These are phyloP conservation scores for Cladosporium austrohemisphaericum DNA, from an alignment of 2,329 filamentous ascomycete species.

Conservation along the genomic window DNA sequence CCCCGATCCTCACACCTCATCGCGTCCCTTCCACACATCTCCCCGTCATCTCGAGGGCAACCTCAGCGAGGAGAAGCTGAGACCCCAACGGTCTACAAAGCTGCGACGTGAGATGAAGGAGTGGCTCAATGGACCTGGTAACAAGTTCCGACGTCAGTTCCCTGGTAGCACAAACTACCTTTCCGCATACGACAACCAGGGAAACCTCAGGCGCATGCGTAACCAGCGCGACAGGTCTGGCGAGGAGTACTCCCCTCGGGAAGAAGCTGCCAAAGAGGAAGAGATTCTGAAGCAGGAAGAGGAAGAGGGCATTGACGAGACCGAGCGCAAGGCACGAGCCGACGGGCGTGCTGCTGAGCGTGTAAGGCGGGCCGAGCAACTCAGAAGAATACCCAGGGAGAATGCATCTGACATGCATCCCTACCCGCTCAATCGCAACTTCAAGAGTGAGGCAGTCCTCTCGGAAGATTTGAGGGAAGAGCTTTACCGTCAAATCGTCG, in stretches of 20 bases:
- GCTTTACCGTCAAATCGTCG: conserved; percentile 67
- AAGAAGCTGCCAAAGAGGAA: conserved; percentile 17
- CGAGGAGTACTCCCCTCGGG: conserved; percentile 20
- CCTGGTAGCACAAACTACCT: conserved; percentile 54
- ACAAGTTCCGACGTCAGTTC: conserved; percentile 46
- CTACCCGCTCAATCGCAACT: conserved; percentile 71
- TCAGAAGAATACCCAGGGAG: conserved; percentile 26
- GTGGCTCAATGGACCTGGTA: conserved; percentile 57
- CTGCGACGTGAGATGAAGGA: conserved; percentile 54
- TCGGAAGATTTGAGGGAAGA: conserved; percentile 68
- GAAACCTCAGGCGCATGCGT: conserved; percentile 42
- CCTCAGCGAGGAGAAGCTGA: conserved; percentile 2
- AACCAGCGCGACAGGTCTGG: conserved; percentile 21
- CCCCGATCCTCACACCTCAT: neutral
- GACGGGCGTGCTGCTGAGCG: conserved; percentile 18
- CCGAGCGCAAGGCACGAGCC: conserved; percentile 20
- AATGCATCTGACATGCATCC: conserved; percentile 45
- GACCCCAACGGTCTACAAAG: neutral
- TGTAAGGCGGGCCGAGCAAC: conserved; percentile 22
- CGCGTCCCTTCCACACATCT: conserved; percentile 13
- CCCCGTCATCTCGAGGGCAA: conserved; percentile 1
- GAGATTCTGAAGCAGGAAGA: conserved; percentile 21
- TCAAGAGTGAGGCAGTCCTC: conserved; percentile 68
- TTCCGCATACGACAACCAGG: conserved; percentile 49
- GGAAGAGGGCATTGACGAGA: conserved; percentile 23